Conservation (phyloP, 169 alveolate species). For the Cryptosporidium bovis region DNA sequence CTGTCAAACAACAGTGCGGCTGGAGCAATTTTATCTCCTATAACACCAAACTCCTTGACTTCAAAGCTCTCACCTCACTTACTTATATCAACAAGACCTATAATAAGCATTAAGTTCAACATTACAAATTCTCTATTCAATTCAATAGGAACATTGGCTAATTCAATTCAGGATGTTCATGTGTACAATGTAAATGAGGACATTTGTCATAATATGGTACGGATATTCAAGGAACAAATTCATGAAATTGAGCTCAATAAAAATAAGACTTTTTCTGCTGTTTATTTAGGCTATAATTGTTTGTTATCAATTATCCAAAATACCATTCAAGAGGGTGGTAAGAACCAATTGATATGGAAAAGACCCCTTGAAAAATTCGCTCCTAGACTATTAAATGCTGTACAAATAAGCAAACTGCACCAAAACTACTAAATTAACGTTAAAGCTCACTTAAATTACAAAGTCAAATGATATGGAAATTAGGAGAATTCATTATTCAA, state of each 20-base stretch:
- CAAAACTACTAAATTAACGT: slow-evolving; percentile 3
- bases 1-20: neutral
- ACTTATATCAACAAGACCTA: slow-evolving; percentile 55
- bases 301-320: slow-evolving; percentile 59
- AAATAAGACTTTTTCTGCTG: slow-evolving; percentile 27
- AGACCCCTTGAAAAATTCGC: slow-evolving; percentile 71
- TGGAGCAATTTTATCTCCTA: slow-evolving; percentile 15
- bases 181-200: slow-evolving; percentile 44
- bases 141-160: slow-evolving; percentile 50
- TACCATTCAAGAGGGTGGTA: slow-evolving; percentile 68
- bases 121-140: slow-evolving; percentile 42
- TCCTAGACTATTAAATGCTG: slow-evolving; percentile 71
- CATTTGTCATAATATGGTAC: slow-evolving; percentile 10
- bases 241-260: neutral
- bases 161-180: slow-evolving; percentile 40
- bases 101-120: slow-evolving; percentile 42
- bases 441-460: neutral
- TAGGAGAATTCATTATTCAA: no score
- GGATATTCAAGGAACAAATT: slow-evolving; percentile 49
- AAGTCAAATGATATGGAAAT: no score
- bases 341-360: slow-evolving; percentile 55
- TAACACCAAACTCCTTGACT: slow-evolving; percentile 19
- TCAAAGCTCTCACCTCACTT: slow-evolving; percentile 59
- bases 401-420: slow-evolving; percentile 67
- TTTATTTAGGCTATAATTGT: slow-evolving; percentile 61